Conservation (phyloP, 2,329 filamentous ascomycete species). For the Xylariaceae sp. region DNA sequence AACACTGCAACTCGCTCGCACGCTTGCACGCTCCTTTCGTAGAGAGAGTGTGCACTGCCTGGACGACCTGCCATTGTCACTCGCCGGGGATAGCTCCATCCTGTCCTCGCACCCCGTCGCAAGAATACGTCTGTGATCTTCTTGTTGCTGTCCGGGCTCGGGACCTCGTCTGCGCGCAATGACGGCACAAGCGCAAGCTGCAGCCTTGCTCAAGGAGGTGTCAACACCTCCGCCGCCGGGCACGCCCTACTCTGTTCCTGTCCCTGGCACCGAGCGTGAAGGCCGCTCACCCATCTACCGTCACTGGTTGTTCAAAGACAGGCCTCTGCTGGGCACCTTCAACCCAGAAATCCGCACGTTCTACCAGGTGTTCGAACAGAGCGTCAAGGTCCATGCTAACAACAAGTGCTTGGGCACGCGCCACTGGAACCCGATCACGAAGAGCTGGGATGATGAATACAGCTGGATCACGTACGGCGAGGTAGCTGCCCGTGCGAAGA, state of each 20-base stretch:
- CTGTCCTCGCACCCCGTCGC: neutral
- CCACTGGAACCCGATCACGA: slow-evolving; percentile 68
- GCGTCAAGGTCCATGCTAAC: slow-evolving; percentile 58
- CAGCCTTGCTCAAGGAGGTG: slow-evolving; percentile 48
- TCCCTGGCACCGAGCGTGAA: slow-evolving; percentile 69
- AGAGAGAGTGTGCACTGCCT: too few species aligned
- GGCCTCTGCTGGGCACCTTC: slow-evolving; percentile 62
- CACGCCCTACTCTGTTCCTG: slow-evolving; percentile 68
- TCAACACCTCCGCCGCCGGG: slow-evolving; percentile 63
- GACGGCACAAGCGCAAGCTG: slow-evolving; percentile 32
- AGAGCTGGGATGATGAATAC: slow-evolving; percentile 69
- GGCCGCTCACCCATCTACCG: slow-evolving; percentile 75
- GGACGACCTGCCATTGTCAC: neutral
- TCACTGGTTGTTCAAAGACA: slow-evolving; percentile 72
- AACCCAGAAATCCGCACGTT: slow-evolving; percentile 67
- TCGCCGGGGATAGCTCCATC: neutral
- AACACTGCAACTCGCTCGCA: neutral
- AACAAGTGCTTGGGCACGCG: slow-evolving; percentile 74
- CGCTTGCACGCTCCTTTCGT: too few species aligned
- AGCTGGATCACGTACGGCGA: slow-evolving; percentile 80
- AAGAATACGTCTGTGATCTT: neutral
- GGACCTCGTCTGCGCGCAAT: slow-evolving; percentile 9
- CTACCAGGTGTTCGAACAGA: slow-evolving; percentile 74
- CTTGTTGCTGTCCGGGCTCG: neutral
- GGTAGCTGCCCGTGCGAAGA: slow-evolving; percentile 71